Conservation (phyloP, 441 rosid species). For the Erysimum pusillum region DNA sequence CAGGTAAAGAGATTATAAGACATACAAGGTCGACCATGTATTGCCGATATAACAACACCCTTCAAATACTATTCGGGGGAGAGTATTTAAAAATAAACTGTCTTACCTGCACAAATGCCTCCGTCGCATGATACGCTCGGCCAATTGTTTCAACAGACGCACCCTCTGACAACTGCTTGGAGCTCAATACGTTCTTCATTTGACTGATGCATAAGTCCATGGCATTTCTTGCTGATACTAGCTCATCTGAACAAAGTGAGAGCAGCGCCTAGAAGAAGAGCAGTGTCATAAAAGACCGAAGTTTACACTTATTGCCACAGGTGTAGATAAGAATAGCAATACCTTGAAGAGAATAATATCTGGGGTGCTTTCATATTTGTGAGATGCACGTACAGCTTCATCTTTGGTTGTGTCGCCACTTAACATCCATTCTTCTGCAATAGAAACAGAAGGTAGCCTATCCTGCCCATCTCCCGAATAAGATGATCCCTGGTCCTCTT, state of each 20-base stretch:
- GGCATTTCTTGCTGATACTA: constrained; percentile 84
- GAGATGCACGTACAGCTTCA: constrained; percentile 86
- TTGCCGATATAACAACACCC: constrained; percentile 19
- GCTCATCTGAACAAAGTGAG: constrained; percentile 93
- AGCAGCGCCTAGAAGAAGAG: constrained; percentile 80
- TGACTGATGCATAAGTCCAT: constrained; percentile 84
- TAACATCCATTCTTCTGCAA: constrained; percentile 98
- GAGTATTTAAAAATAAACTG: constrained; percentile 23
- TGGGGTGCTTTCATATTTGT: constrained; percentile 93
- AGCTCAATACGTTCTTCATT: constrained; percentile 86
- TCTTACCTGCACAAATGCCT: constrained; percentile 92
- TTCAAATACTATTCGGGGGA: constrained; percentile 2
- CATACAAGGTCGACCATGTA: constrained; percentile 1
- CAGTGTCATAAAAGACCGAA: constrained; percentile 30
- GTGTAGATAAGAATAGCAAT: constrained; percentile 36
- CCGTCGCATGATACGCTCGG: constrained; percentile 91
- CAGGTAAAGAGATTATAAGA: constrained; percentile 15
- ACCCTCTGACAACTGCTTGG: constrained; percentile 86
- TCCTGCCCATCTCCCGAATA: constrained; percentile 83
- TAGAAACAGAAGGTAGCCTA: constrained; percentile 86
- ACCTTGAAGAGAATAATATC: constrained; percentile 97
- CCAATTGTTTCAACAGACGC: constrained; percentile 95
- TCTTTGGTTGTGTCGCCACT: constrained; percentile 84
- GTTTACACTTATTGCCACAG: constrained; percentile 16
- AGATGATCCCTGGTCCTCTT: constrained; percentile 74